phyloP scores from a whole-genome alignment of 768 basidiomycete genomes.

The Mycena albidolilacea region DNA sequence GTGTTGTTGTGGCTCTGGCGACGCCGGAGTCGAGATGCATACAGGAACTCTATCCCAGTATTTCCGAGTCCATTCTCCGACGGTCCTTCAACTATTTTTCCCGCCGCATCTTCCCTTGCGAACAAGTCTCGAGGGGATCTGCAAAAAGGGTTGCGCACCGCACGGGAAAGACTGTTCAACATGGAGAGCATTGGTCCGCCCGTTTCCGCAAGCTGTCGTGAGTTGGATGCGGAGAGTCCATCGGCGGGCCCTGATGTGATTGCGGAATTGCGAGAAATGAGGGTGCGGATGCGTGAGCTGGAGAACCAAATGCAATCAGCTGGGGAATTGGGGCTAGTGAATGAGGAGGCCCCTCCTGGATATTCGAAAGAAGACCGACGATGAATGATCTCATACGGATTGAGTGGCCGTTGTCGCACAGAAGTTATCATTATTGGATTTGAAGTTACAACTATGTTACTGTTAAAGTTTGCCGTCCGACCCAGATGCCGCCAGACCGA shows the following conservation, averaged over 20 bases:
- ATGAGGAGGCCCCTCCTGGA: constrained; percentile 12
- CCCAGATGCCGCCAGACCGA: too few species aligned
- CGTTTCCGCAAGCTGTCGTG: not conserved
- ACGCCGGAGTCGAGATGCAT: not conserved
- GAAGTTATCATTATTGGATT: too few species aligned
- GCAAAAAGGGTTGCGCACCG: not conserved
- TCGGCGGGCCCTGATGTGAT: not conserved
- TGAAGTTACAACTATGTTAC: too few species aligned
- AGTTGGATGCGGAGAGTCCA: not conserved
- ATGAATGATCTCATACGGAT: not conserved
- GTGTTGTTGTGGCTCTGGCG: not conserved
- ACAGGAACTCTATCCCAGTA: not conserved
- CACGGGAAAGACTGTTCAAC: not conserved
- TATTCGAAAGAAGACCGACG: not conserved
- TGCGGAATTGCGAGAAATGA: not conserved
- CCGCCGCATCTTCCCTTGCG: not conserved
- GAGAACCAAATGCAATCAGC: constrained; percentile 12
- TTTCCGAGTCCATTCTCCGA: not conserved
- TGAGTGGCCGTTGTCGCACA: too few species aligned
- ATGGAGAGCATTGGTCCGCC: not conserved
- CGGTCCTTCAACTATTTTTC: not conserved
- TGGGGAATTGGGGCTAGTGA: not conserved
- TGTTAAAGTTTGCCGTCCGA: too few species aligned
- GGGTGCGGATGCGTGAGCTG: constrained; percentile 3
- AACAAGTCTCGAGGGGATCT: not conserved